These are phyloP conservation scores for Spencermartinsiella ligniputridi DNA, from an alignment of 1,139 yeast genomes.

Conservation along the genomic window DNA sequence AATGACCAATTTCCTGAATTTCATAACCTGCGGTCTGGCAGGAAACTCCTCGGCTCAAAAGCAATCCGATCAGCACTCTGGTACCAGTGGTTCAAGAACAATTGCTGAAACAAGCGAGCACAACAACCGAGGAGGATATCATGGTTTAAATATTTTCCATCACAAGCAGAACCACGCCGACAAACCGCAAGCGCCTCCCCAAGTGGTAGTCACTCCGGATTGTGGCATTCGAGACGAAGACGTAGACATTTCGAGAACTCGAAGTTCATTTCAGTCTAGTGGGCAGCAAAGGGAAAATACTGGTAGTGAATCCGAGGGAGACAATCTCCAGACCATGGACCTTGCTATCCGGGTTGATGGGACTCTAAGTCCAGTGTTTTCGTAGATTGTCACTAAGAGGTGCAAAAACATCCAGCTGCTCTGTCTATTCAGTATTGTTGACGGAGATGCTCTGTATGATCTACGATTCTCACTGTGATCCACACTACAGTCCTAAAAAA, in stretches of 20 bases:
- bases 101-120: background rate
- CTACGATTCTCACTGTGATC: too few species aligned
- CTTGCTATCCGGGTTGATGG: background rate
- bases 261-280: background rate
- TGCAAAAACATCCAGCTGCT: too few species aligned
- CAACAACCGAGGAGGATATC: background rate
- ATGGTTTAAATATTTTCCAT: too few species aligned
- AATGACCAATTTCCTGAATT: background rate
- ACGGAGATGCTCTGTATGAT: too few species aligned
- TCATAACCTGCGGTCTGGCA: background rate
- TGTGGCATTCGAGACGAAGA: conserved; percentile 1
- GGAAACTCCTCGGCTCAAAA: background rate
- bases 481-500: too few species aligned
- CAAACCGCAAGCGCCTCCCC: background rate
- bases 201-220: background rate
- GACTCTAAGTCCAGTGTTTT: background rate
- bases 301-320: conserved; percentile 1
- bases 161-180: too few species aligned
- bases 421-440: too few species aligned
- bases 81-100: too few species aligned
- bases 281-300: background rate
- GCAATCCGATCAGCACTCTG: too few species aligned
- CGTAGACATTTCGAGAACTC: conserved; percentile 1
- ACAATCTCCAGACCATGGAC: conserved; percentile 2
- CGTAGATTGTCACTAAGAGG: background rate